These are phyloP conservation scores for Prunus yedoensis DNA, from an alignment of 331 rosid genomes.

Conservation along the genomic window DNA sequence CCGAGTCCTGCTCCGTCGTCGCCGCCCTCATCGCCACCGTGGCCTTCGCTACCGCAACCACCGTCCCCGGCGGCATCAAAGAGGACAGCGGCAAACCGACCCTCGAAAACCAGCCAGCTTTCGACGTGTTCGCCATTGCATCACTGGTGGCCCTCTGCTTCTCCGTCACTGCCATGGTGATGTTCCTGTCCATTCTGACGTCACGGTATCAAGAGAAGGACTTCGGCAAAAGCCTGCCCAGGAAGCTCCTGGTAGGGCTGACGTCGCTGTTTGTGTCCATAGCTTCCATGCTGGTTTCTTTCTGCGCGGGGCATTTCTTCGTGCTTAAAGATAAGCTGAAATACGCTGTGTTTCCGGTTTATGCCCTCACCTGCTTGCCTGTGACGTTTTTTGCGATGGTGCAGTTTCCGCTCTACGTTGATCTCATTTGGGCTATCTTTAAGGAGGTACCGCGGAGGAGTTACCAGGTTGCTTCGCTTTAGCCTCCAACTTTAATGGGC, in stretches of 20 bases:
- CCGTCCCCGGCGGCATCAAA: slow-evolving; percentile 40
- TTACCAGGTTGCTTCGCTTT: neutral
- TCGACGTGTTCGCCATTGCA: slow-evolving; percentile 23
- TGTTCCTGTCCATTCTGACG: slow-evolving; percentile 44
- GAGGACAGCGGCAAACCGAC: slow-evolving; percentile 21
- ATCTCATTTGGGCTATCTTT: slow-evolving; percentile 44
- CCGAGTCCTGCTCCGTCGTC: slow-evolving; percentile 51
- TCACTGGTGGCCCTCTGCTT: slow-evolving; percentile 42
- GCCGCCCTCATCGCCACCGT: slow-evolving; percentile 53
- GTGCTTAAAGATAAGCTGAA: slow-evolving; percentile 34
- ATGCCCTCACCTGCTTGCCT: slow-evolving; percentile 34
- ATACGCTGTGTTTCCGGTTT: slow-evolving; percentile 29
- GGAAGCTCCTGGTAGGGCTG: slow-evolving; percentile 40
- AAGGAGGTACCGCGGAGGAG: slow-evolving; percentile 41
- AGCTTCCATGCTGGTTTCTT: slow-evolving; percentile 36
- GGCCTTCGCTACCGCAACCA: slow-evolving; percentile 42
- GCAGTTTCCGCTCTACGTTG: slow-evolving; percentile 48
- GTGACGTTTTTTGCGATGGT: slow-evolving; percentile 32
- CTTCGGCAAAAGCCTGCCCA: slow-evolving; percentile 24
- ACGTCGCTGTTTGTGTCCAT: slow-evolving; percentile 43
- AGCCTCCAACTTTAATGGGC: too few species aligned
- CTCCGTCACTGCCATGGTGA: slow-evolving; percentile 40
- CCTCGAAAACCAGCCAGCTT: slow-evolving; percentile 22
- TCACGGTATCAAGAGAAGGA: slow-evolving; percentile 30
- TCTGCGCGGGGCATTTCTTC: slow-evolving; percentile 45